A percentile compares a stretch with the other conserved stretches of the same genome.
These are phyloP conservation scores for Erythrobasidium hasegawianum DNA, from an alignment of 1,284 basidiomycete genomes.

Conservation along the genomic window DNA sequence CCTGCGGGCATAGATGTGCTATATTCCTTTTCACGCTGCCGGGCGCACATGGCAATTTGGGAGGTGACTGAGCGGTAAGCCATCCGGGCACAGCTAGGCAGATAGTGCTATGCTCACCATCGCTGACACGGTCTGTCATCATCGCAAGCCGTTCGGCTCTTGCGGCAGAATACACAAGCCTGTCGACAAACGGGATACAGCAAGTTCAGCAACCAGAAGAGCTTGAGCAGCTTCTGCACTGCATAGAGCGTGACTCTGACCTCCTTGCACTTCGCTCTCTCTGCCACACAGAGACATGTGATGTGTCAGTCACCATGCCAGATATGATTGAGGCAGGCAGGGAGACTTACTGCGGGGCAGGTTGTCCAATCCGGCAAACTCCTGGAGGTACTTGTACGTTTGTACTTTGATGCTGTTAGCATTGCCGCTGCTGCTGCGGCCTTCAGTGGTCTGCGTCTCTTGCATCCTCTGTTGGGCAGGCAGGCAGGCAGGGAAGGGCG, in stretches of 20 bases:
- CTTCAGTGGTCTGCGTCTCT: not conserved
- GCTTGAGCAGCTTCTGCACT: not conserved
- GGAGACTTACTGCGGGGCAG: slow-evolving; percentile 4
- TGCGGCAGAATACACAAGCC: not conserved
- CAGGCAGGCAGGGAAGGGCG: no score
- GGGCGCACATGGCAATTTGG: not conserved
- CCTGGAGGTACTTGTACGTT: not conserved
- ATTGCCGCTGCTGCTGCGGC: not conserved
- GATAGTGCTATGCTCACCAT: not conserved
- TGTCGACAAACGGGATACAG: not conserved
- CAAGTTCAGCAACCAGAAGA: slow-evolving; percentile 4
- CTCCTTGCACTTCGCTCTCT: not conserved
- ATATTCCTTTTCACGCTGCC: not conserved
- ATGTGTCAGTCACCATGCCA: not conserved
- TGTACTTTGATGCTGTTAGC: not conserved
- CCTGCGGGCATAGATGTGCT: not conserved
- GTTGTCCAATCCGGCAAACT: not conserved
- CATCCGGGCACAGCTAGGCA: not conserved
- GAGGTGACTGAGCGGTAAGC: not conserved
- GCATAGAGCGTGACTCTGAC: not conserved
- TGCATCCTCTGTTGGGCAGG: no score
- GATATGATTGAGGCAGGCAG: not conserved
- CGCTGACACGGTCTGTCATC: slow-evolving; percentile 2
- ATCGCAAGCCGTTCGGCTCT: slow-evolving; percentile 3
- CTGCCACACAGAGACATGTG: not conserved